These are phyloP conservation scores for Ustilago esculenta DNA, from an alignment of 1,284 basidiomycete species.

Conservation along the genomic window DNA sequence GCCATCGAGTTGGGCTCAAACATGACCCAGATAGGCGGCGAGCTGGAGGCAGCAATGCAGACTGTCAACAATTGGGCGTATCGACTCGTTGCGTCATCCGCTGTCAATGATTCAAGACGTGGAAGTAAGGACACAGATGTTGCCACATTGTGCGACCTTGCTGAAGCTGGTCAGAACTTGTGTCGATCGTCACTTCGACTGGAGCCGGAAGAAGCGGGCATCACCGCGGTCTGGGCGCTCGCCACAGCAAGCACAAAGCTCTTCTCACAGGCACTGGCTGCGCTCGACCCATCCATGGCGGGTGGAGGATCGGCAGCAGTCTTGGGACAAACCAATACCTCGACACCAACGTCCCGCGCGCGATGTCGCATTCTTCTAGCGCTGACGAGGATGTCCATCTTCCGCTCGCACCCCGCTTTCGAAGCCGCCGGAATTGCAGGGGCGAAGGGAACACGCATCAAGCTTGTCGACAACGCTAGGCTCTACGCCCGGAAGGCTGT, in stretches of 20 bases:
- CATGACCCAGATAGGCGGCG: slow-evolving; percentile 2
- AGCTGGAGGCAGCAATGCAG: slow-evolving; percentile 22
- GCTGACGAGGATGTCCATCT: slow-evolving; percentile 34
- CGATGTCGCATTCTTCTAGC: slow-evolving; percentile 36
- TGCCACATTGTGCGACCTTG: slow-evolving; percentile 44
- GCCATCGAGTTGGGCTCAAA: slow-evolving; percentile 15
- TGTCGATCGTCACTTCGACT: slow-evolving; percentile 29
- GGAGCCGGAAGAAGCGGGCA: slow-evolving; percentile 1
- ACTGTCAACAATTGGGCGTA: slow-evolving; percentile 16
- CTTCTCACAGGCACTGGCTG: slow-evolving; percentile 35
- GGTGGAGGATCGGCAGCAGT: slow-evolving; percentile 31
- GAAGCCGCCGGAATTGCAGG: slow-evolving; percentile 29
- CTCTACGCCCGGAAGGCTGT: slow-evolving; percentile 50
- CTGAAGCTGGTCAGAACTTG: slow-evolving; percentile 28
- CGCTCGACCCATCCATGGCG: slow-evolving; percentile 37
- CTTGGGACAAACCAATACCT: slow-evolving; percentile 46
- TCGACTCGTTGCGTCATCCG: slow-evolving; percentile 10
- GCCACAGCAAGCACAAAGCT: slow-evolving; percentile 34
- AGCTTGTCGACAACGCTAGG: slow-evolving; percentile 50
- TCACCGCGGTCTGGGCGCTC: slow-evolving; percentile 37
- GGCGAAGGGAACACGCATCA: slow-evolving; percentile 30
- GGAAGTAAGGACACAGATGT: slow-evolving; percentile 9
- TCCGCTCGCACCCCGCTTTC: slow-evolving; percentile 37
- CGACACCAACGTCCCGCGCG: slow-evolving; percentile 46
- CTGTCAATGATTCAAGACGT: not conserved